Base-by-base conservation (phyloP, 176 grass and related monocot genomes). In the Aechmea fasciata region DNA sequence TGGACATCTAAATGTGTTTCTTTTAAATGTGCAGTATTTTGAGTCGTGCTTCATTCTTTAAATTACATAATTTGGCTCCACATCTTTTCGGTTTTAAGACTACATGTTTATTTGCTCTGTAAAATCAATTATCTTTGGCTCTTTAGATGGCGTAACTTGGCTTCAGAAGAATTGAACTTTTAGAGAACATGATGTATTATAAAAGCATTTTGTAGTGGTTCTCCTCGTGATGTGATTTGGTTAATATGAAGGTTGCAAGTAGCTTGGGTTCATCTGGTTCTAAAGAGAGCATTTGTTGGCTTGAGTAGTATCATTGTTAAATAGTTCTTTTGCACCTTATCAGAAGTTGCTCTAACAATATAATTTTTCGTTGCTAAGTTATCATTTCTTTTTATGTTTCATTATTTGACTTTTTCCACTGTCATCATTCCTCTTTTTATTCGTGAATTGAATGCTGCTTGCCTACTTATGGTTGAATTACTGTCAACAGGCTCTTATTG, bases 401-500 rank as follows among this genome's bases (percentile, higher is more conserved):
- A 59, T 59, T 59, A 59, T 59, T 20, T n/a, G 26, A 12, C 4
- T 41, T 33, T 41, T 20, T 47, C 11, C 11, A 66, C 24, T 25
- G 13, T 25, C 26, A 66, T 47, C 26, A 14, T 47, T 22, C 22
- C 7, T 20, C 13, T 13, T 66, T 11, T 22, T 66, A 23, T 69
- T 1, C 3, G 15, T 4, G 57, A 47, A 47, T 15, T 8, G 24
- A 59, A 73, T 12, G 5, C 41, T 74, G 2, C 10, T 74, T 13
- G 15, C 12, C 20, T 64, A 47, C 14, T 4, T 17, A 6, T 17
- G 1, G 5, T 41, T 66, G 11, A 9, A 26, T 15, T 50, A 50
- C 17, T 11, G 13, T 15, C 14, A 51, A 13, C 79, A 97, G 93
- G 86, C 89, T 79, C 82, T 97, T 65, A 81, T 92, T 57, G 85